Evolutionary conservation across 148 eudicot species (phyloP).

Genomic region (Gaultheria prostrata): DNA sequence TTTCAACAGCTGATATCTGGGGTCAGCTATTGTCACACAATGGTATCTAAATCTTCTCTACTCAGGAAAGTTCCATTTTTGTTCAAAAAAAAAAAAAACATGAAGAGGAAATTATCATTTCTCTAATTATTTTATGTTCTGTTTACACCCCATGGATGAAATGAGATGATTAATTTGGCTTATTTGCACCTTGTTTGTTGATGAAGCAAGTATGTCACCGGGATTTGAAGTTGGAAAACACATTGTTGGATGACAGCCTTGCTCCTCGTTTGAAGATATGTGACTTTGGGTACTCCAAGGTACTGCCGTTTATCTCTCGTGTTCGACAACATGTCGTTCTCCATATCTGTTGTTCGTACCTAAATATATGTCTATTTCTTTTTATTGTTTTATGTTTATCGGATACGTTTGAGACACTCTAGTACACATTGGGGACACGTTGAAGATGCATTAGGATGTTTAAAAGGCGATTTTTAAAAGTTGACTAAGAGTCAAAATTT

Average conservation of each 20-base stretch:
- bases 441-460: not conserved
- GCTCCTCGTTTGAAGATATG: slow-evolving; percentile 61
- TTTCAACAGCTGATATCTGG: slow-evolving; percentile 89
- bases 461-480: not conserved
- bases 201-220: slow-evolving; percentile 69
- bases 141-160: not conserved
- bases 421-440: not conserved
- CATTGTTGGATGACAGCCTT: slow-evolving; percentile 56
- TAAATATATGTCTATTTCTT: not conserved
- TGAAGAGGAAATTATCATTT: not conserved
- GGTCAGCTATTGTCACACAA: slow-evolving; percentile 76
- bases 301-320: slow-evolving; percentile 13
- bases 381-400: no score
- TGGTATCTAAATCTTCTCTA: slow-evolving; percentile 41
- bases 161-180: slow-evolving; percentile 8
- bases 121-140: not conserved
- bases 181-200: slow-evolving; percentile 9
- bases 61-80: not conserved
- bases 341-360: not conserved
- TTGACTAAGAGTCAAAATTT: not conserved
- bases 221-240: slow-evolving; percentile 61
- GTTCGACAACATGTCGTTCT: no score
- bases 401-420: not conserved
- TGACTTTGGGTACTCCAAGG: slow-evolving; percentile 76
- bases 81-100: no score